Base-by-base conservation (phyloP, 2,329 filamentous ascomycete genomes). In the Lachnellula arida region DNA sequence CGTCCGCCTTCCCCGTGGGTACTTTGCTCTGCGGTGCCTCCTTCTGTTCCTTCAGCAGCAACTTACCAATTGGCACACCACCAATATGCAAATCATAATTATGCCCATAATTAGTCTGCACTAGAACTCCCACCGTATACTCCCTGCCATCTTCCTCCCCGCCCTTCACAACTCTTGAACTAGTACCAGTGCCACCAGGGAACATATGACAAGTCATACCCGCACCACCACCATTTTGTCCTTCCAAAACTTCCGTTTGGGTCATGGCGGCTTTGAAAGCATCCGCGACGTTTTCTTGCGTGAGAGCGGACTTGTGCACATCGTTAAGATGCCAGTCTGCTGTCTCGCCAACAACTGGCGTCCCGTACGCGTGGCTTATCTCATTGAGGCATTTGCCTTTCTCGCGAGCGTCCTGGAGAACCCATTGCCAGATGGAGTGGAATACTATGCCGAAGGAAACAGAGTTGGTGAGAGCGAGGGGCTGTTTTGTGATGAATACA, bases 201-300 rank as follows among this genome's bases (percentile, higher is more conserved):
- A 82, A 86, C 60, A 78, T 78, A 63, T 86, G 82, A 64, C 81
- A 85, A 39, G 82, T 76, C 82, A 87, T 87, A 14, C 84, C 84
- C 0, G 84, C 84, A n/a, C 85, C 85, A 17, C 85, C 85, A 3
- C 85, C 85, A 1, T 78, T 78, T 61, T 81, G 83, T 0, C 85
- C 85, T 68, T 88, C 85, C 2, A 71, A 70, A 0, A 88, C 82
- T 9, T 64, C 62, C 0, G 73, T 70, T 1, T 76, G 80, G 8
- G 74, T 71, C 2, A 72, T 73, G 0, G 80, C 82, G 7, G 67
- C 73, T 34, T 76, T 73, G 51, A 87, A 80, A 0, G 81, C 80
- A 3, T 73, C 66, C 28, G 81, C 72, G 35, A 86, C 71, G 59
- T 85, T 78, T 53, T 78, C 70, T 0, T 81, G 73, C 23, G 73